Conservation (phyloP, 306 rosid species). For the Cyamopsis tetragonoloba region DNA sequence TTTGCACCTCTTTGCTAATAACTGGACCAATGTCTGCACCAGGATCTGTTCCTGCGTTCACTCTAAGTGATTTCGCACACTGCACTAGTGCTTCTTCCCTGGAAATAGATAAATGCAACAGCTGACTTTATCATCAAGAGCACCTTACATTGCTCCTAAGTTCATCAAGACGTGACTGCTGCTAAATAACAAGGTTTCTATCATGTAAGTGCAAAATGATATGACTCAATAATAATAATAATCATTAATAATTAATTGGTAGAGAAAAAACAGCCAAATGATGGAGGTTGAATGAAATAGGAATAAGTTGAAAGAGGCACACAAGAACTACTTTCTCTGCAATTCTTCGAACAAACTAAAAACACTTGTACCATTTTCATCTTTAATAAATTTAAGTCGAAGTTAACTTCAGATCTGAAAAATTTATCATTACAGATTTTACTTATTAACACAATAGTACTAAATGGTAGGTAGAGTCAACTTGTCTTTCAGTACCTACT, state of each 20-base stretch:
- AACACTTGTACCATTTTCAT: background rate
- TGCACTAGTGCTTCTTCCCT: constrained; percentile 61
- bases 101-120: constrained; percentile 24
- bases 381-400: background rate
- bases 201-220: background rate
- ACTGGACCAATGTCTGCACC: constrained; percentile 70
- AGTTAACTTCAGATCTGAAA: background rate
- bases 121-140: background rate
- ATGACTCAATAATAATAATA: background rate
- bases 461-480: background rate
- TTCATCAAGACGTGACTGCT: background rate
- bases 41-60: constrained; percentile 65
- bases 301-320: background rate
- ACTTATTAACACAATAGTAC: background rate
- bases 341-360: background rate
- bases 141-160: constrained; percentile 1
- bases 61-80: constrained; percentile 49
- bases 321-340: background rate
- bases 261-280: background rate
- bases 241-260: background rate
- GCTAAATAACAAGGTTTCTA: background rate
- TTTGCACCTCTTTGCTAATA: constrained; percentile 56
- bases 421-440: background rate
- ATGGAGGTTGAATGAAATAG: too few species aligned
- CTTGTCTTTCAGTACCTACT: background rate